Evolutionary conservation across 2,329 filamentous ascomycete genomes (phyloP).

Genomic region (Aspergillus spinulosporus): DNA sequence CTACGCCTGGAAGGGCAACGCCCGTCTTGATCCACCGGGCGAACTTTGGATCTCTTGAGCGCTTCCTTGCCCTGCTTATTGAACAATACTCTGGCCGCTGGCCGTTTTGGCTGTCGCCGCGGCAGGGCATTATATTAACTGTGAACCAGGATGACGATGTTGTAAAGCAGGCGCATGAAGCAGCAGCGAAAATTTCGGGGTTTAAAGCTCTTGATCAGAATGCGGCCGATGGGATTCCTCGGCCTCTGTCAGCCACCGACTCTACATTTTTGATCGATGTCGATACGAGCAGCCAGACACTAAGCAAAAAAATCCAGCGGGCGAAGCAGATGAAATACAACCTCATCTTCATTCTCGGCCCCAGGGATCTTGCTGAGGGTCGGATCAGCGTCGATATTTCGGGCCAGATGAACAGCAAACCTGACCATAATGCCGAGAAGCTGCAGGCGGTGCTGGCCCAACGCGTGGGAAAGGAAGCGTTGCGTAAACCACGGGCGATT

Average conservation of each 20-base stretch:
- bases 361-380: conserved; percentile 60
- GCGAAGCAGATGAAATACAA: conserved; percentile 73
- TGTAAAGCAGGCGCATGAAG: conserved; percentile 50
- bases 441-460: conserved; percentile 30
- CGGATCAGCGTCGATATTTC: conserved; percentile 52
- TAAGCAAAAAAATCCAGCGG: conserved; percentile 70
- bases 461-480: conserved; percentile 28
- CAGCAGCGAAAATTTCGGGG: conserved; percentile 54
- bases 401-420: conserved; percentile 46
- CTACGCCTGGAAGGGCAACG: conserved; percentile 57
- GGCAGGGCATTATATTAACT: conserved; percentile 72
- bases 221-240: conserved; percentile 31
- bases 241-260: conserved; percentile 50
- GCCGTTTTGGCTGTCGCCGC: conserved; percentile 86
- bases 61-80: conserved; percentile 80
- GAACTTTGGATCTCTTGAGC: conserved; percentile 79
- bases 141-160: conserved; percentile 59
- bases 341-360: conserved; percentile 71
- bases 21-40: conserved; percentile 85
- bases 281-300: conserved; percentile 62
- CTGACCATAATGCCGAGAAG: conserved; percentile 29
- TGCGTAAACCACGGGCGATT: conserved; percentile 38
- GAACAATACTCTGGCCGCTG: conserved; percentile 78
- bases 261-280: conserved; percentile 69
- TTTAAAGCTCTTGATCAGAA: conserved; percentile 33